phyloP scores from a whole-genome alignment of 2,329 filamentous ascomycete genomes.

The Penicillium sp. region DNA sequence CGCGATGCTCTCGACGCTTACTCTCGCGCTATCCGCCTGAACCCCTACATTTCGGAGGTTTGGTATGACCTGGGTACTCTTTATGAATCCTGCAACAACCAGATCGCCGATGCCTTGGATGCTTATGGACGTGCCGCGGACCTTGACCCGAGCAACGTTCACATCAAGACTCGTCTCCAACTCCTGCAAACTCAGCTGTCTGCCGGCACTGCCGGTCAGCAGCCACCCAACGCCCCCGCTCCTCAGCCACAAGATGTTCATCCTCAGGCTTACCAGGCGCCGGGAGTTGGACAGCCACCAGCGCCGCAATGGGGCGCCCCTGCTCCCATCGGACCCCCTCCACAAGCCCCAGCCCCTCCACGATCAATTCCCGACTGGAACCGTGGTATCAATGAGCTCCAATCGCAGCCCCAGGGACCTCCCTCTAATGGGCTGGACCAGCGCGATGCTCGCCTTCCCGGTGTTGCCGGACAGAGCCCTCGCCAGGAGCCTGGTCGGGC shows the following conservation, averaged over 20 bases:
- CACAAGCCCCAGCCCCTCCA: constrained; percentile 66
- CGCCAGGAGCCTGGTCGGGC: constrained; percentile 69
- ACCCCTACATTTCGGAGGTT: constrained; percentile 97
- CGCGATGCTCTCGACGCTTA: constrained; percentile 96
- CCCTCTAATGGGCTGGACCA: constrained; percentile 80
- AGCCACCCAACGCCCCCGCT: constrained; percentile 73
- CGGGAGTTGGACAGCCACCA: constrained; percentile 78
- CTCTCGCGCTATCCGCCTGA: constrained; percentile 91
- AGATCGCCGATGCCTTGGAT: constrained; percentile 93
- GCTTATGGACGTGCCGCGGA: constrained; percentile 94
- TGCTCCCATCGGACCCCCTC: constrained; percentile 50
- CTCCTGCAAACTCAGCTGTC: constrained; percentile 77
- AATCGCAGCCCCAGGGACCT: constrained; percentile 52
- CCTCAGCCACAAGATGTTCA: constrained; percentile 87
- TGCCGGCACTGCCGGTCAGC: constrained; percentile 61
- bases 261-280: constrained; percentile 86
- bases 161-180: constrained; percentile 93
- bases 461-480: constrained; percentile 73
- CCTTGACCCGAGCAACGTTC: constrained; percentile 86
- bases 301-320: constrained; percentile 88
- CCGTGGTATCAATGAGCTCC: constrained; percentile 76
- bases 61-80: constrained; percentile 98
- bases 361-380: constrained; percentile 63
- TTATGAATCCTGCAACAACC: constrained; percentile 99
- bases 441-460: constrained; percentile 69